Base-by-base conservation (phyloP, 2,329 filamentous ascomycete species). In the Macroventuria anomochaeta region DNA sequence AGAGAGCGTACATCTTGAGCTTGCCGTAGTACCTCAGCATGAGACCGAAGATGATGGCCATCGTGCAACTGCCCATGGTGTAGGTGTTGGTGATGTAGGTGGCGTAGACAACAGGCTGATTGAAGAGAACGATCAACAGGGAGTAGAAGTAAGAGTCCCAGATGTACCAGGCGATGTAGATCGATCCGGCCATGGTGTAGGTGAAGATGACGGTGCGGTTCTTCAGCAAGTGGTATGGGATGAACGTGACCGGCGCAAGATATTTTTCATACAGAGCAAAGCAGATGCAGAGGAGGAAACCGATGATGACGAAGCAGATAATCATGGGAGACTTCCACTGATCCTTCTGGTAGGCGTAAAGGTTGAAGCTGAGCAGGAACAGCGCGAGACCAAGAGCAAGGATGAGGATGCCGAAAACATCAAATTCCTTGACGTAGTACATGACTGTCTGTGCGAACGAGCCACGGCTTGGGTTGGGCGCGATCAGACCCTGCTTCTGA, bases 291-390 rank as follows among this genome's bases (percentile, higher is more conserved):
- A 74, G 63, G 4, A 74, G 29, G 44, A 69, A 62, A 7, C 76
- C 75, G 33, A 77, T 58, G 47, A 78, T 63, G 39, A 79, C 59
- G 67, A 77, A 75, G 65, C 68, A 70, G 60, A 80, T 75, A 58
- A 80, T 77, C 50, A 72, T 58, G 6, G 67, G 62, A 3, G 73
- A 69, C 6, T 55, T 63, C 76, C 76, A 79, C 13, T 58, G 48
- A 47, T 67, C 40, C 41, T 58, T 64, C 65, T 60, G 68, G 42
- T 63, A 63, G 2, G 69, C 62, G 62, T 72, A 73, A 28, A 92
- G 77, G 34, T 80, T 86, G 71, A 92, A 86, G 2, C 88, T 85
- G 8, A 92, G 81, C 13, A 92, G 77, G 68, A 92, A 85, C 13
- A 90, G 75, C 0, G 83, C 78, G 49, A 89, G 81, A 5, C 87